Evolutionary conservation across 2,329 filamentous ascomycete genomes (phyloP), one percentile per base, ranked within the genome.

Genomic region (Mollisiaceae sp.): DNA sequence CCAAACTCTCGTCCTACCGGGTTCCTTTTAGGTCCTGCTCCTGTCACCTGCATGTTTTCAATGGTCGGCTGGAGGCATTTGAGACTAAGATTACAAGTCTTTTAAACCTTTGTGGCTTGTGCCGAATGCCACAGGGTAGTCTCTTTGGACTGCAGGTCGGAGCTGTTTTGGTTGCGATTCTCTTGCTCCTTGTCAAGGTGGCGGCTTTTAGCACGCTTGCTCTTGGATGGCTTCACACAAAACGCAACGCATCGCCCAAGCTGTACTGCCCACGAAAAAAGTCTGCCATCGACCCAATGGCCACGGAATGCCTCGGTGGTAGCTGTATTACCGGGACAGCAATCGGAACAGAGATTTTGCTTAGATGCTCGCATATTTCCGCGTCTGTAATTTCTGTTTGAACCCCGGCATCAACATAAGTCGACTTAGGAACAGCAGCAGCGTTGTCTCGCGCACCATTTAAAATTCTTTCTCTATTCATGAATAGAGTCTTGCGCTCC

Each of bases 171-270:
- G 27, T 32, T 6, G 6, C 27, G 27, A 32, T 32, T 32, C 27
- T 32, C 27, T 3, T 6, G n/a, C n/a, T n/a, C n/a, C n/a, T n/a
- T n/a, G 6, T 32, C 6, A 32, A 32, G 27, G 3, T 41, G 38
- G 38, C 38, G 2, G 38, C 38, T 41, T 41, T 41, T 41, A 9
- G 38, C 38, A 12, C 38, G 38, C 38, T 41, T 41, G 38, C 38
- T 22, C 45, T 50, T 11, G 20, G n/a, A 20, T 22, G 2, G n/a
- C n/a, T 6, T 67, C 60, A 70, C 36, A 70, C 59, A 27, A 63
- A 68, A n/a, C 35, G 43, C n/a, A 70, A 41, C 2, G 64, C 68
- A 67, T 70, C 68, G 18, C 68, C 68, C 59, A 70, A 60, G 24
- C 50, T 56, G 64, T 68, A 65, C 27, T 68, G 64, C 3, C 47